Conservation (phyloP, 805 yeast genomes). For the Zygotorulaspora sp. region DNA sequence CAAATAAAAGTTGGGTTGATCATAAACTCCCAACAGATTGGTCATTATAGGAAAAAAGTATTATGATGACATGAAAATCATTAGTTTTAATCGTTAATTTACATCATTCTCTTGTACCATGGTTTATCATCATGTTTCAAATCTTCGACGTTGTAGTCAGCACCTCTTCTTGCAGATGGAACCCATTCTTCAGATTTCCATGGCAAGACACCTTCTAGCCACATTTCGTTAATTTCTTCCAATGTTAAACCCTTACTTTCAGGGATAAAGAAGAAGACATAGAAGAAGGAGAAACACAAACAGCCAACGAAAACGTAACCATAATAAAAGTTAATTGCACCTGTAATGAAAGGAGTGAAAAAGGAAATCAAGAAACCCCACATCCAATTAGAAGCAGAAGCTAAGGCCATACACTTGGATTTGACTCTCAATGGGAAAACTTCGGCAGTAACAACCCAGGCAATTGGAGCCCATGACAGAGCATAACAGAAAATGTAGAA, state of each 20-base stretch:
- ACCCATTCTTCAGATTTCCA: constrained; percentile 45
- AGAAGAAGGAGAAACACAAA: constrained; percentile 48
- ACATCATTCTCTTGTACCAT: constrained; percentile 10
- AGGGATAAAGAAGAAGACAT: constrained; percentile 61
- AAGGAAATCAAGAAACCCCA: constrained; percentile 64
- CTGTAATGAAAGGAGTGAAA: constrained; percentile 67
- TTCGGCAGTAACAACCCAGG: constrained; percentile 58
- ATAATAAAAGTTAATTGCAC: constrained; percentile 57
- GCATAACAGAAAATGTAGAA: constrained; percentile 62
- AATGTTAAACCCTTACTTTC: constrained; percentile 74
- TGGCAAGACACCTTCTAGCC: constrained; percentile 37
- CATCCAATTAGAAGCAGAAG: constrained; percentile 56
- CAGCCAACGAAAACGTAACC: constrained; percentile 59
- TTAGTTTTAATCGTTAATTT: not conserved
- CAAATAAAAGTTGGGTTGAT: not conserved
- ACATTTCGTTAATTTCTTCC: constrained; percentile 70
- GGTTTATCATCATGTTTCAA: constrained; percentile 15
- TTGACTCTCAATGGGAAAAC: constrained; percentile 66
- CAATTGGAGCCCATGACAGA: constrained; percentile 66
- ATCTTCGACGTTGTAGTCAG: constrained; percentile 13
- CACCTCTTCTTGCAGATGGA: constrained; percentile 38
- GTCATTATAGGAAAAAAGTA: not conserved
- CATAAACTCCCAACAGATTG: not conserved
- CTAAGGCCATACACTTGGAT: constrained; percentile 49
- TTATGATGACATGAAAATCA: no score